Percentiles rank a stretch among this genome's conserved stretches.
These are phyloP conservation scores for Hippophae rhamnoides DNA, from an alignment of 306 rosid genomes.

Conservation along the genomic window DNA sequence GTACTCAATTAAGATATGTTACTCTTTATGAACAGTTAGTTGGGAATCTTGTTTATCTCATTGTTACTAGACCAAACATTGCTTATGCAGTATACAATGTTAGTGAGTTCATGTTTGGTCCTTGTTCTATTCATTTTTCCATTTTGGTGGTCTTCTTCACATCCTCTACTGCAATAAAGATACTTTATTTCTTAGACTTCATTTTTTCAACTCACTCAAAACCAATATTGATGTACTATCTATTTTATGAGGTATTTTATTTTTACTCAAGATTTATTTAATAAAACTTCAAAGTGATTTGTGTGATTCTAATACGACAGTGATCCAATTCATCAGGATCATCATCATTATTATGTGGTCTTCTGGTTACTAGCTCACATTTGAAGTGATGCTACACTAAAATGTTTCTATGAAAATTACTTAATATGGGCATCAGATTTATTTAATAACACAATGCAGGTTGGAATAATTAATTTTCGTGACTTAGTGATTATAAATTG, in stretches of 20 bases:
- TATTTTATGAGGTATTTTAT: background rate
- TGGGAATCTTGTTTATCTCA: slow-evolving; percentile 7
- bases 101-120: background rate
- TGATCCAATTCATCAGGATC: background rate
- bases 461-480: too few relatives aligned
- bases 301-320: too few relatives aligned
- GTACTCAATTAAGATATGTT: background rate
- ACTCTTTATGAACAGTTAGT: background rate
- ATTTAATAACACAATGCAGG: too few relatives aligned
- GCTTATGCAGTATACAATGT: background rate
- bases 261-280: background rate
- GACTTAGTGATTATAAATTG: too few relatives aligned
- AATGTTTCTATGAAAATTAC: too few relatives aligned
- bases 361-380: background rate
- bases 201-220: background rate
- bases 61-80: slow-evolving; percentile 2
- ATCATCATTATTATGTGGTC: background rate
- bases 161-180: background rate
- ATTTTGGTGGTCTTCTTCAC: background rate
- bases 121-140: background rate
- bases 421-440: too few relatives aligned
- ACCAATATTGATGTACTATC: background rate
- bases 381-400: too few relatives aligned
- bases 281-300: background rate
- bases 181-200: background rate